These are phyloP conservation scores for Metschnikowia sp. DNA, from an alignment of 805 yeast genomes.

Conservation along the genomic window DNA sequence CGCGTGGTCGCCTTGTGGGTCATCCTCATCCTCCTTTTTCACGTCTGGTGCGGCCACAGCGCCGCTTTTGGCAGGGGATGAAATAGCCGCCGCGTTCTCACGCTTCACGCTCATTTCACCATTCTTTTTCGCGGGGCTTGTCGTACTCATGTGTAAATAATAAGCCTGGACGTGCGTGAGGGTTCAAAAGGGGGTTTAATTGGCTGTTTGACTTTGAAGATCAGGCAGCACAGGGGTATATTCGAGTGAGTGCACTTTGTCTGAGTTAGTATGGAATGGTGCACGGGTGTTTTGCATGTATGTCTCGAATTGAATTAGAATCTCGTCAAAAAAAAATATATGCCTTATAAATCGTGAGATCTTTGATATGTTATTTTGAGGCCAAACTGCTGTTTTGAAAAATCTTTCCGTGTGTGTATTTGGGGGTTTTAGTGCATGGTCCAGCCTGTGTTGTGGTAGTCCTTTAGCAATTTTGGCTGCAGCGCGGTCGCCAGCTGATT, in stretches of 20 bases:
- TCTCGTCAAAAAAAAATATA: neutral
- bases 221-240: neutral
- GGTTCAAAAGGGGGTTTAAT: neutral
- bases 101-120: conserved; percentile 3
- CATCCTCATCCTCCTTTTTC: conserved; percentile 9
- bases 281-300: neutral
- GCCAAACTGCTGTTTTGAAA: no score
- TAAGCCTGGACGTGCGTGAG: neutral
- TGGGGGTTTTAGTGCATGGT: no score
- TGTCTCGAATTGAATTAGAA: no score
- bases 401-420: no score
- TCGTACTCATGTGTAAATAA: conserved; percentile 11
- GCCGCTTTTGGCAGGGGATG: neutral
- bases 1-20: conserved; percentile 25
- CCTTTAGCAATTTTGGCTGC: no score
- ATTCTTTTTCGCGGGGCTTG: conserved; percentile 11
- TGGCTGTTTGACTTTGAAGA: conserved; percentile 1
- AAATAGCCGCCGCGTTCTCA: conserved; percentile 3
- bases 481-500: no score
- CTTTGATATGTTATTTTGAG: no score
- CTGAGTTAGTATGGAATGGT: neutral
- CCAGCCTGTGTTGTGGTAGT: no score
- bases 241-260: neutral
- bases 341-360: no score
- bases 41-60: neutral